A percentile compares a stretch with the other conserved stretches of the same genome.
These are phyloP conservation scores for Pythium aphanidermatum DNA, from an alignment of 352 stramenopile genomes.

Conservation along the genomic window DNA sequence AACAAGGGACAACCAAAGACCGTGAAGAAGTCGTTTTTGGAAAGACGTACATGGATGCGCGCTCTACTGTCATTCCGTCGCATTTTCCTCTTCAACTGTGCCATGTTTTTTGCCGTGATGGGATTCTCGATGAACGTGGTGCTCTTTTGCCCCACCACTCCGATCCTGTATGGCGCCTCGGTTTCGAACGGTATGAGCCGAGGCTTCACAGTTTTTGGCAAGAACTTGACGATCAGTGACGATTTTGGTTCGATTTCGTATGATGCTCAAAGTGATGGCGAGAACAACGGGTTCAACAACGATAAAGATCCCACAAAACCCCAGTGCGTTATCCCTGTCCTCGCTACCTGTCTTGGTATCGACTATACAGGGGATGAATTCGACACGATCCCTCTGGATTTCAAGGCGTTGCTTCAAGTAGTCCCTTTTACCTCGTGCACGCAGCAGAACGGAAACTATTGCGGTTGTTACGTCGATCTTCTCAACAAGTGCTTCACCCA, in stretches of 20 bases:
- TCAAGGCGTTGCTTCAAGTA: conserved; percentile 53
- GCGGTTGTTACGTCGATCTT: conserved; percentile 58
- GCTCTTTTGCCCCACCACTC: conserved; percentile 66
- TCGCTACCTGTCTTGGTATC: conserved; percentile 63
- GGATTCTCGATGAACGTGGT: conserved; percentile 71
- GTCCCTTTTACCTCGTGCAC: conserved; percentile 65
- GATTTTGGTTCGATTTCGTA: conserved; percentile 21
- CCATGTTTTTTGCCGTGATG: conserved; percentile 53
- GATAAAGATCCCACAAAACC: background rate
- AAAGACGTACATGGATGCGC: conserved; percentile 70
- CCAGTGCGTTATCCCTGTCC: conserved; percentile 54
- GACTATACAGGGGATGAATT: conserved; percentile 42
- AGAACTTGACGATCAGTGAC: conserved; percentile 46
- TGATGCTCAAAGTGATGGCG: conserved; percentile 7
- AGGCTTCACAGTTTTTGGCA: conserved; percentile 57
- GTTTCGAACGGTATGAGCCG: conserved; percentile 35
- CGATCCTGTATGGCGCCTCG: conserved; percentile 64
- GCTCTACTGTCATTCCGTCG: conserved; percentile 70
- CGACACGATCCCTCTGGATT: conserved; percentile 54
- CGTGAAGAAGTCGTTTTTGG: conserved; percentile 80
- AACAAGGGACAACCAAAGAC: conserved; percentile 73
- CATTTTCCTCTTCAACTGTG: conserved; percentile 77
- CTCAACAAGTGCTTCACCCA: conserved; percentile 56
- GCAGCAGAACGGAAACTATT: conserved; percentile 37
- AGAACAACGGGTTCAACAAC: conserved; percentile 19